A percentile compares a stretch with the other conserved stretches of the same genome.
Evolutionary conservation across 805 yeast genomes (phyloP).

Genomic region (Schwanniomyces yamadae): DNA sequence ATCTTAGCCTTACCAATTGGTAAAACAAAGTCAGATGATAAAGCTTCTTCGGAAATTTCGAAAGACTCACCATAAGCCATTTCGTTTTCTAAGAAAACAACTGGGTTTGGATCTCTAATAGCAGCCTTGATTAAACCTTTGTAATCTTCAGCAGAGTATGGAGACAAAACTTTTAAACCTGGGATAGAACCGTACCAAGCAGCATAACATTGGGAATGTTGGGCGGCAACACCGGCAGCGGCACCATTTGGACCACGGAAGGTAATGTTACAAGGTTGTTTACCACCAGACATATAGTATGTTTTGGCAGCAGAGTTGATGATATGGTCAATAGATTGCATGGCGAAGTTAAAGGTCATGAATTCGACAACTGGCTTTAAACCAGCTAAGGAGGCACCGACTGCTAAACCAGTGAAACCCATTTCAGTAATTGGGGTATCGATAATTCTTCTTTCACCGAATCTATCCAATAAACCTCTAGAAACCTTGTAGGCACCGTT

Average conservation of each 20-base stretch:
- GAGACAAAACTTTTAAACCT: constrained; percentile 94
- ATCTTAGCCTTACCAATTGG: constrained; percentile 96
- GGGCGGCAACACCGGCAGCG: constrained; percentile 99
- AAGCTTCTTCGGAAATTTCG: constrained; percentile 84
- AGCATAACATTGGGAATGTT: constrained; percentile 96
- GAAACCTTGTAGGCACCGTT: constrained; percentile 99
- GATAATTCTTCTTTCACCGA: constrained; percentile 88
- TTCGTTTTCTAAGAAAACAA: constrained; percentile 94
- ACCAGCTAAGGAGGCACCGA: constrained; percentile 95
- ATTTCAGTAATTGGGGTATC: constrained; percentile 99
- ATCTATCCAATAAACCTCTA: constrained; percentile 90
- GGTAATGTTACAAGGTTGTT: constrained; percentile 93
- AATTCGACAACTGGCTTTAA: constrained; percentile 96
- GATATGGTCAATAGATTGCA: constrained; percentile 99
- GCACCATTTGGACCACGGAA: constrained; percentile 99
- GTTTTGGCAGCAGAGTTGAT: constrained; percentile 99
- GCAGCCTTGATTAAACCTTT: constrained; percentile 96
- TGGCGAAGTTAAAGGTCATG: constrained; percentile 99
- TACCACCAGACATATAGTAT: constrained; percentile 99
- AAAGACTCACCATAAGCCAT: constrained; percentile 88
- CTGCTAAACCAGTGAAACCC: constrained; percentile 96
- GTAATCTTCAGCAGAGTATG: constrained; percentile 93
- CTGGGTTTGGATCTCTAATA: constrained; percentile 98
- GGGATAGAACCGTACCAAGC: constrained; percentile 99
- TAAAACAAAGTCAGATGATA: constrained; percentile 82